Base-by-base conservation (phyloP, 169 alveolate genomes). In the Neospora caninum region DNA sequence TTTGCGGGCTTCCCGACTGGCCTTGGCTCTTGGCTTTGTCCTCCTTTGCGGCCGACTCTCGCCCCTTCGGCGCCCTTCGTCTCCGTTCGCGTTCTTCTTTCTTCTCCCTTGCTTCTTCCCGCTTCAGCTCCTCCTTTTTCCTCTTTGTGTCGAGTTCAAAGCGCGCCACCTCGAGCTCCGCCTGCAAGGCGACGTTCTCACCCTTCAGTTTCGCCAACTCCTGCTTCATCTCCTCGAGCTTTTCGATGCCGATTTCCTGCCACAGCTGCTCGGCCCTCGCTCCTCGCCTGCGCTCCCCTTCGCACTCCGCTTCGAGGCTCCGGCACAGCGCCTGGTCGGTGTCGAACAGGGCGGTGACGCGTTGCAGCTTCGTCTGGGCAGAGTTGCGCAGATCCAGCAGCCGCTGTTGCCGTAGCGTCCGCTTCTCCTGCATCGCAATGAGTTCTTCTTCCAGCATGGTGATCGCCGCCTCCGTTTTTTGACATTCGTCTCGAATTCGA, bases 391-490 rank as follows among this genome's bases (percentile, higher is more conserved):
- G 69, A 25, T 82, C 89, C 34, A 82, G 38, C 34, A 82, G 89
- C 67, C 39, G 58, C 89, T 82, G 39, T 73, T 92, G 95, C 16
- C 95, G 58, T 9, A 69, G 45, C 53, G 93, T 64, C 2, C 80
- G 78, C 53, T 70, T 92, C 36, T 49, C 53, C 80, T 92, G 92
- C 34, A 92, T 39, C 41, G 88, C 25, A 13, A 64, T 64, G n/a
- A 82, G 87, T 58, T 92, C 95, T n/a, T 67, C 93, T n/a, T 92
- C 69, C 84, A 92, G 82, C 41, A 92, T 43, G 34, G 95, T 45
- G 58, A 73, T 38, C 0, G 95, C 95, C 58, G 92, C 95, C 45
- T 92, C 95, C 38, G 80, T 45, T 92, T 92, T 91, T 25, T 31
- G 39, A 88, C 92, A 92, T n/a, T 92, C 95, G 78, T 39, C 53